Conservation (phyloP, 371 early-diverging fungal genomes). For the Globomyces sp. region DNA sequence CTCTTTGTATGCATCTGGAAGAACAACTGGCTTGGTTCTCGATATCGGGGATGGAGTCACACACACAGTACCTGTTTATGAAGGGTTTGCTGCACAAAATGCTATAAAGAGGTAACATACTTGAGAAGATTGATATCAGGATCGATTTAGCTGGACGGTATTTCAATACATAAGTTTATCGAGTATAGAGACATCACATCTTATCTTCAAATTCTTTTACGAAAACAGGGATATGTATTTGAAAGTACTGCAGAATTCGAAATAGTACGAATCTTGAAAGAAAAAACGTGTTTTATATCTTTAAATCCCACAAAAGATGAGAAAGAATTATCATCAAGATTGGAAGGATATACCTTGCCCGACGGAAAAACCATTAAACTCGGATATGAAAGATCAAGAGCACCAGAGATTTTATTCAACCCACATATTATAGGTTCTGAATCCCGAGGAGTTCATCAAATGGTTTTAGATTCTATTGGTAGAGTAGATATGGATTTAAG, state of each 20-base stretch:
- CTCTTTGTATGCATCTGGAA: conserved; percentile 90
- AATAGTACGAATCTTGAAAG: conserved; percentile 91
- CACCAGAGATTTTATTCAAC: conserved; percentile 81
- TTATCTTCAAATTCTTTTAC: conserved; percentile 79
- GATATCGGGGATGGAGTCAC: conserved; percentile 95
- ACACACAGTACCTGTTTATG: conserved; percentile 91
- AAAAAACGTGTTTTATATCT: conserved; percentile 93
- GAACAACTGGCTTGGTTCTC: conserved; percentile 93
- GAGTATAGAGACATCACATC: conserved; percentile 79
- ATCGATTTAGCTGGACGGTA: conserved; percentile 89
- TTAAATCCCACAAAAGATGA: conserved; percentile 84
- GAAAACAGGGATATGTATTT: conserved; percentile 83
- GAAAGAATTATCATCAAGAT: conserved; percentile 62
- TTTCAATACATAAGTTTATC: background rate
- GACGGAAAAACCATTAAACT: conserved; percentile 89
- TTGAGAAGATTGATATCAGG: conserved; percentile 33
- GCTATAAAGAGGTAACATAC: conserved; percentile 61
- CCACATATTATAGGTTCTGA: conserved; percentile 88
- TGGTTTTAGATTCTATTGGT: conserved; percentile 84
- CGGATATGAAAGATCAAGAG: conserved; percentile 77
- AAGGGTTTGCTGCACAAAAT: conserved; percentile 93
- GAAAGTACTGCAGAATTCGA: conserved; percentile 91
- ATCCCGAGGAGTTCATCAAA: conserved; percentile 85
- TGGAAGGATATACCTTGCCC: conserved; percentile 82
- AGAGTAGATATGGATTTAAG: conserved; percentile 91